Evolutionary conservation across 108 stramenopile species (phyloP), one percentile per base, ranked within the genome.

Genomic region (Fragilariopsis cylindrus): DNA sequence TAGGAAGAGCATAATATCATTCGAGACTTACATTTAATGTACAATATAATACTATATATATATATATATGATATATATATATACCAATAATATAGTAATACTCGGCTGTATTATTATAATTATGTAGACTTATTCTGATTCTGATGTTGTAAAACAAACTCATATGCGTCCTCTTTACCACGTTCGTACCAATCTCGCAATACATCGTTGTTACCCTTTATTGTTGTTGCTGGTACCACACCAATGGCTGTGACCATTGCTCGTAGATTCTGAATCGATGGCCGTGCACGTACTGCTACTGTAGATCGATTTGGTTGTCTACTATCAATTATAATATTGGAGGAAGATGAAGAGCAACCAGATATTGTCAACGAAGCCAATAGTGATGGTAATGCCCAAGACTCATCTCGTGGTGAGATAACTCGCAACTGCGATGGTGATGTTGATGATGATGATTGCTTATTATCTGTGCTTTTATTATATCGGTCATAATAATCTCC

Each of bases 121-220:
- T 30, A 30, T 2, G 30, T 30, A 30, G 30, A 30, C 30, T 30
- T 2, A 30, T 30, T 30, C 30, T 30, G 30, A 30, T 30, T 30
- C 55, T 63, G 30, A 7, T 30, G 62, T 39, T 42, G 62, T 63
- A 15, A 5, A 5, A 1, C 39, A 5, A 65, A 9, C 46, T 68
- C 67, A 19, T 52, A 50, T 6, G 70, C 81, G 70, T 88, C 87
- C 13, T 84, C 75, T 16, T 70, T 48, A 45, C 87, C 87, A 54
- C 81, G 72, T 44, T 86, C 52, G 56, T 82, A 79, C 85, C 85
- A 88, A 49, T 80, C 76, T 18, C 69, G 60, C 67, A 89, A 71
- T 47, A 75, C 57, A 48, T n/a, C 39, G 9, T 43, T 21, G 13
- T 13, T 7, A 21, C 57, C 41, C 39, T n/a, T 19, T 56, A 19